A percentile compares a stretch with the other conserved stretches of the same genome.
phyloP scores from a whole-genome alignment of 148 eudicot genomes.

The Persicaria maculosa region DNA sequence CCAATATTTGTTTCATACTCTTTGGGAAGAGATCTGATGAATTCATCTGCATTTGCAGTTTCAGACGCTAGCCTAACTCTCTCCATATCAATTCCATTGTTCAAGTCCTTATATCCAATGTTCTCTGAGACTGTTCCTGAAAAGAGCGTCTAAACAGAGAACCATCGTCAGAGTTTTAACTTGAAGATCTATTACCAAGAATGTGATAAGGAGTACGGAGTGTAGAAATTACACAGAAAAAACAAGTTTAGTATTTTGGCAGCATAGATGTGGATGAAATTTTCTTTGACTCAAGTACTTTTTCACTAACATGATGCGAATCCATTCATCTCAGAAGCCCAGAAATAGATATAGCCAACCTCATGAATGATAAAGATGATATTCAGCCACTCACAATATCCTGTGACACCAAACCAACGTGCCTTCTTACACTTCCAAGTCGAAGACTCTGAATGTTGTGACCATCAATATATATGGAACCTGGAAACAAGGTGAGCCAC shows the following conservation, averaged over 20 bases:
- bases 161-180: neutral
- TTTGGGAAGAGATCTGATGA: conserved; percentile 65
- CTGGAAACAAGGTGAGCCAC: conserved; percentile 29
- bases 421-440: conserved; percentile 71
- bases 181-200: neutral
- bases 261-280: neutral
- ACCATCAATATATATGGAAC: conserved; percentile 65
- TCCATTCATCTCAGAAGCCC: conserved; percentile 6
- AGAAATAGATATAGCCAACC: conserved; percentile 10
- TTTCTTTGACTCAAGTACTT: neutral
- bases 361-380: conserved; percentile 8
- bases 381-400: conserved; percentile 59
- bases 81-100: conserved; percentile 61
- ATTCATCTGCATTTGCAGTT: conserved; percentile 93
- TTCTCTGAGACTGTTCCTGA: conserved; percentile 91
- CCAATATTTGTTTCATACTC: conserved; percentile 72
- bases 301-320: neutral
- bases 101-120: conserved; percentile 81
- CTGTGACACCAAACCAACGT: conserved; percentile 88
- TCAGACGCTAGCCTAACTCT: conserved; percentile 68
- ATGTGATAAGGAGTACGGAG: neutral
- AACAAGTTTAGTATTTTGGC: neutral
- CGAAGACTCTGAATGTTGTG: conserved; percentile 44
- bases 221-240: neutral
- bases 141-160: conserved; percentile 57